Evolutionary conservation across 1,139 yeast species (phyloP), one percentile per base, ranked within the genome.

Genomic region (Suhomyces choctaworum): DNA sequence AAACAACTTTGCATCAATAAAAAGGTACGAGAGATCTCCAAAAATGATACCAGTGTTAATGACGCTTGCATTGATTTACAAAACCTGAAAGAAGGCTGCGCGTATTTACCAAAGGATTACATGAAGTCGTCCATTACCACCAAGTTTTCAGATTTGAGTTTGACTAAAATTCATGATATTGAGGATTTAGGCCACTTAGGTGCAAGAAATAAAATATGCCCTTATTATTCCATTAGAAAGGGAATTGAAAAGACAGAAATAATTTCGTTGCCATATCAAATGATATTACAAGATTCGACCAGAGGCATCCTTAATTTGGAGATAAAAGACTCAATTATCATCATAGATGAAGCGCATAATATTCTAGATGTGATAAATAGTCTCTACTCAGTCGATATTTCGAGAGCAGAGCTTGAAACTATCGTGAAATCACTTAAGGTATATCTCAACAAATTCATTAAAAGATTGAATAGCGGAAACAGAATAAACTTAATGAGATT

Each of bases 281-380:
- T 88, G 51, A 57, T 92, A 9, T 58, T 90, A 2, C 86, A 84
- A 33, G 74, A 71, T 24, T 66, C 76, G 3, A 73, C 95, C 0
- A 66, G 97, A 48, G 67, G 70, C 4, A 64, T 80, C 0, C 58
- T 88, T 31, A 77, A 79, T 1, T 55, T 90, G 5, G 70, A 80
- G 31, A 53, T 90, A 11, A 70, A 73, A 34, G 73, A 79, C 41
- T 72, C 92, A 0, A 74, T 90, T 5, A 76, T 92, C 1, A 75
- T 92, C 3, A 82, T 90, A 24, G 98, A 90, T 54, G 98, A 90
- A 54, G 97, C 97, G 0, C 98, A 90, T 54, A 90, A 90, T 53
- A 63, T 90, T 26, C 56, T 89, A 21, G 97, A 89, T 47, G 80
- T 90, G 0, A 78, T 90, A 4, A 76, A 82, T 1, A 66, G 85